Evolutionary conservation across 2,329 filamentous ascomycete genomes (phyloP), one percentile per base, ranked within the genome.

Genomic region (Colletotrichum australisinense): DNA sequence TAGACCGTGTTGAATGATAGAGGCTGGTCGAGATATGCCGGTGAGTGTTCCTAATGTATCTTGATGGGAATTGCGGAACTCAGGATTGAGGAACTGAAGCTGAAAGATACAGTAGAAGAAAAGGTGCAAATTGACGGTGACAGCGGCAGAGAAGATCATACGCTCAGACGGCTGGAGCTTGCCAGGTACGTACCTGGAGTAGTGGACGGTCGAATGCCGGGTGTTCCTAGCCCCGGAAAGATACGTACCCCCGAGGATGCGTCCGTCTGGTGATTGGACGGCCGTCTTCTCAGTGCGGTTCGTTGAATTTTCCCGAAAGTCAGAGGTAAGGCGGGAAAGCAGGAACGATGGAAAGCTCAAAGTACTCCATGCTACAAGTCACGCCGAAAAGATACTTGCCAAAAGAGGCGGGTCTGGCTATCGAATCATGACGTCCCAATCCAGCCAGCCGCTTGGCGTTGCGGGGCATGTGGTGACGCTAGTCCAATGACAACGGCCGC

Each of bases 351-450:
- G 32, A 8, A 42, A 12, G n/a, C 7, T 9, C 6, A 11, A 55
- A 2, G 35, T 63, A 63, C 26, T n/a, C 6, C 2, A 16, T 4
- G 19, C 11, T 11, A 5, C 19, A 6, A 12, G 16, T 1, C 0
- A 5, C 6, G 3, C 19, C 11, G 2, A 11, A 28, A 24, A 22
- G 19, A 3, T 63, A 26, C 46, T 53, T 53, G 28, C 1, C 1
- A 6, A 6, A 5, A 24, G 42, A 4, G 16, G 38, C 4, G 19
- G 30, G 19, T 5, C 28, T 12, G 1, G 24, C 12, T 42, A 35
- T 55, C 72, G 64, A 74, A 74, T 69, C 64, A 66, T 69, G 69
- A 73, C 64, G 55, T 69, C n/a, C 28, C 24, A 69, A 66, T 57
- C 26, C 49, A 69, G 69, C 69, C 60, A 55, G 66, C 57, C 55